These are phyloP conservation scores for Backusella liffmaniae DNA, from an alignment of 192 early-diverging fungal species.

Conservation along the genomic window DNA sequence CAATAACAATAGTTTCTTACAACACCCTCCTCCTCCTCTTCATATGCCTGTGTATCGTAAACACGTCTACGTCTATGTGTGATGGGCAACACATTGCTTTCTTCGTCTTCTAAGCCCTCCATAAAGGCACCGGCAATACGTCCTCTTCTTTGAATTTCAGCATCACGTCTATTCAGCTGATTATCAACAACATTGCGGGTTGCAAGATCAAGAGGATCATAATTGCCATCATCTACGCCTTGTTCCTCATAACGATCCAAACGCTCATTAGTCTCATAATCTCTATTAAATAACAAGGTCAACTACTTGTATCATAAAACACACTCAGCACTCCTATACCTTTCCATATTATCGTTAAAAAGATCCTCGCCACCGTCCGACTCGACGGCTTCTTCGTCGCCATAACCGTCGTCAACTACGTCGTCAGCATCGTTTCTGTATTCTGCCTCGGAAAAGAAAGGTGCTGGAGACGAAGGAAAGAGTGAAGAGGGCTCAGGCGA, in stretches of 20 bases:
- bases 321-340: conserved; percentile 39
- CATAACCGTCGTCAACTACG: conserved; percentile 45
- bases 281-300: conserved; percentile 43
- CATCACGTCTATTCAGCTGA: conserved; percentile 77
- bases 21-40: conserved; percentile 30
- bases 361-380: conserved; percentile 91
- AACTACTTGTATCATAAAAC: too few relatives aligned
- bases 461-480: conserved; percentile 43
- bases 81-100: conserved; percentile 45
- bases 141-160: conserved; percentile 65
- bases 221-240: conserved; percentile 82
- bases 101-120: conserved; percentile 73
- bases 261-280: conserved; percentile 72
- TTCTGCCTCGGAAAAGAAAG: conserved; percentile 52
- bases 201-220: conserved; percentile 69
- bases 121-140: conserved; percentile 86
- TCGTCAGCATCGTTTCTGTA: conserved; percentile 51
- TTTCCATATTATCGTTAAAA: conserved; percentile 82
- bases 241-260: conserved; percentile 82
- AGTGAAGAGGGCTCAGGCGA: conserved; percentile 42
- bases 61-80: conserved; percentile 47
- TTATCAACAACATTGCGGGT: conserved; percentile 75
- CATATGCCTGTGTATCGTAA: conserved; percentile 61
- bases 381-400: conserved; percentile 56
- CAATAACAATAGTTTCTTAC: conserved; percentile 17